Evolutionary conservation across 176 grass and related monocot genomes (phyloP).

Genomic region (Oryza meridionalis): DNA sequence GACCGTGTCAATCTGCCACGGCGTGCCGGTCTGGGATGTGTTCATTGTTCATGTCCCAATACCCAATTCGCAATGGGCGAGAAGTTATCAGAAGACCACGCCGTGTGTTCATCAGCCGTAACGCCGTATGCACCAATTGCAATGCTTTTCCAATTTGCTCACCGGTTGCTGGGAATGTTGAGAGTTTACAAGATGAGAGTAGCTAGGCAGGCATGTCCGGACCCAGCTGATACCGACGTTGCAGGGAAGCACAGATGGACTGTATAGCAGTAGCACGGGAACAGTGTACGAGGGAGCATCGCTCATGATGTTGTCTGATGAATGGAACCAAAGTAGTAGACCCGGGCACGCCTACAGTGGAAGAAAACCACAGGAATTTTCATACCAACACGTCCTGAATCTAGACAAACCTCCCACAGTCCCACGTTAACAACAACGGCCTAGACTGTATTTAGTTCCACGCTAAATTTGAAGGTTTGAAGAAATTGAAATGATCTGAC

Average conservation of each 20-base stretch:
- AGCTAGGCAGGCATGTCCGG: not conserved
- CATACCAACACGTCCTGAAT: not conserved
- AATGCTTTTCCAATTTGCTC: no score
- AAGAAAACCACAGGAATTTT: not conserved
- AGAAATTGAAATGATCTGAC: no score
- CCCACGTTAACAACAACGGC: not conserved
- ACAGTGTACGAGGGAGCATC: constrained; percentile 8
- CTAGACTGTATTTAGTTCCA: no score
- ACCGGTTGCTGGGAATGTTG: not conserved
- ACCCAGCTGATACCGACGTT: not conserved
- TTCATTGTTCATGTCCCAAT: not conserved
- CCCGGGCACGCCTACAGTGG: not conserved
- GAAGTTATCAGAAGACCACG: not conserved
- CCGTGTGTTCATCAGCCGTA: not conserved
- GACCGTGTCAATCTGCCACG: constrained; percentile 36
- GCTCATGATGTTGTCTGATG: not conserved
- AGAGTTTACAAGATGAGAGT: not conserved
- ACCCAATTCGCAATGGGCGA: constrained; percentile 9
- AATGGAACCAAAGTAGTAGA: not conserved
- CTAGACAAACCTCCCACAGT: not conserved
- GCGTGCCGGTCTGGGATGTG: not conserved
- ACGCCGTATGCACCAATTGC: not conserved
- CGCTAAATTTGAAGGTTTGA: no score
- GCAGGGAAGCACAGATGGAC: not conserved
- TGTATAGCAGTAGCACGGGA: not conserved